Base-by-base conservation (phyloP, 2,329 filamentous ascomycete species). In the Didymella arachidicola region DNA sequence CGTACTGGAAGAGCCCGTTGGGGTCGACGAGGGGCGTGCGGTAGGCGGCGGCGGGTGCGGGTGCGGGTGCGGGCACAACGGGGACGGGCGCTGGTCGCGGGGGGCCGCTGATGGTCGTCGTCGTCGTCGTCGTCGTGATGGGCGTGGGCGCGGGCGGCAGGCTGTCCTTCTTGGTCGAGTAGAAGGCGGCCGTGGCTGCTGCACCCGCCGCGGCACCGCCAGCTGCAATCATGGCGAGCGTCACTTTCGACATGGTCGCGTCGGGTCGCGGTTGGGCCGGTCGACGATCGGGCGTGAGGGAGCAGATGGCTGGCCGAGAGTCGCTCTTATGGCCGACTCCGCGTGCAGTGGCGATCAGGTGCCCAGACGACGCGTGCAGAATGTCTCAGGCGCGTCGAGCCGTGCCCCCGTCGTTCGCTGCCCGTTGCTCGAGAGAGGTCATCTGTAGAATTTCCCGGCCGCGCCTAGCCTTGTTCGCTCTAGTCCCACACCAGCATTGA, bases 1-100 rank as follows among this genome's bases (percentile, higher is more conserved):
- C 82, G 70, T 84, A 84, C 71, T 83, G 80, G 68, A 83, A 83
- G 67, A 84, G 72, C 46, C 82, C 82, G 38, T 78, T 78, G 19
- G 82, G 82, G 61, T 83, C 80, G 59, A 84, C 81, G 25, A 77
- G 77, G 1, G 71, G 61, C 55, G 55, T 65, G 55, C 62, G 62
- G 18, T 67, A 65, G 8, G 65, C 62, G 5, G 63, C 65, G 47
- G 67, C 58, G 54, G 58, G 68, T 11, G 70, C 54, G 3, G 75
- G 71, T 47, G 69, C 52, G n/a, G n/a, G n/a, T 60, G 72, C 53
- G 55, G 70, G 60, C 62, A 75, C 53, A 1, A 69, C 47, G 43
- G 62, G 67, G 41, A 51, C 68, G 19, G 67, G 69, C 29, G 58
- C 67, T 58, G 72, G 53, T 56, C 68, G 65, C 7, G 68, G 59